These are phyloP conservation scores for Nicotiana rustica DNA, from an alignment of 305 asterid genomes.

Conservation along the genomic window DNA sequence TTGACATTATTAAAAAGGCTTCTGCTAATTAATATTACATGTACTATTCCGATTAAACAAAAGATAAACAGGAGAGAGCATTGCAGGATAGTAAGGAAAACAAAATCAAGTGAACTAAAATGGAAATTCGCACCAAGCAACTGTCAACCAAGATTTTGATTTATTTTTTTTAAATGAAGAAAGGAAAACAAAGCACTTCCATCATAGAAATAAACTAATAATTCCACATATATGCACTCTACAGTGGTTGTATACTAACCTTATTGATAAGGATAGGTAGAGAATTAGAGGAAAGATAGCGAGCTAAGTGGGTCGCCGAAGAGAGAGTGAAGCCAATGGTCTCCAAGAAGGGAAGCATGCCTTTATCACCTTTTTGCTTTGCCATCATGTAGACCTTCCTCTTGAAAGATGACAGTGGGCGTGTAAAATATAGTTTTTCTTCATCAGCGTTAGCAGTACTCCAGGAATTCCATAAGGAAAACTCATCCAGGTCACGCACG, in stretches of 20 bases:
- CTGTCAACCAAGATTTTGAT: background rate
- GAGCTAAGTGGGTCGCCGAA: conserved; percentile 77
- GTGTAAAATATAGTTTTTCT: conserved; percentile 37
- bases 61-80: background rate
- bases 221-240: background rate
- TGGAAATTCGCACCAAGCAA: conserved; percentile 2
- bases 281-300: conserved; percentile 61
- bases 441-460: conserved; percentile 37
- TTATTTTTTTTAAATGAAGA: too few relatives aligned
- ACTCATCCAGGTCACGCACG: conserved; percentile 74
- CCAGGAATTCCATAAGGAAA: conserved; percentile 59
- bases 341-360: conserved; percentile 82
- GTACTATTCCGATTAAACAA: conserved; percentile 18
- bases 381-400: conserved; percentile 69
- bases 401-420: conserved; percentile 43
- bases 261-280: conserved; percentile 70
- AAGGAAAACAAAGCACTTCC: background rate
- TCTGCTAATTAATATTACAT: background rate
- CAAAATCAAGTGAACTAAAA: background rate
- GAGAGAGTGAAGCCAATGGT: conserved; percentile 81
- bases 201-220: background rate
- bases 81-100: conserved; percentile 5
- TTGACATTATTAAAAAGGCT: conserved; percentile 16
- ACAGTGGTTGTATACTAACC: conserved; percentile 48
- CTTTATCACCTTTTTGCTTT: conserved; percentile 80